Evolutionary conservation across 495 filamentous ascomycete species (phyloP), one percentile per base, ranked within the genome.

Genomic region (Sabuloglossum arenarium): DNA sequence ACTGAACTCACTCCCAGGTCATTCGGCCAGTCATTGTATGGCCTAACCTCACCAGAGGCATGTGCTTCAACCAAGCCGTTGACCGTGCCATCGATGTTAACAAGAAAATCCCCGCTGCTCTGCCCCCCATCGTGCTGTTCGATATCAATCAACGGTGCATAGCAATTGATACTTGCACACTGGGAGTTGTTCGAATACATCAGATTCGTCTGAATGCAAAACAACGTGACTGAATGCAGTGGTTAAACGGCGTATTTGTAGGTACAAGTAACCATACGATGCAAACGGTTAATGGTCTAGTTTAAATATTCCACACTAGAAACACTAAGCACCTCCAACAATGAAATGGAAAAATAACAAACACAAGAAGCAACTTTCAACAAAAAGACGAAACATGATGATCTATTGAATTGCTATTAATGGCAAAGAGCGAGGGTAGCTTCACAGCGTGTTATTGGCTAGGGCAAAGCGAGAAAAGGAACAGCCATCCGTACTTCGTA

Each of bases 11-110:
- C 56, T 23, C 56, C 56, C 12, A 37, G 8, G 34, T 52, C 56
- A 29, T 58, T 58, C 21, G 56, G 56, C 56, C 56, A 58, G 28
- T 54, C 56, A 21, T 58, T 58, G 31, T 53, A 58, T 16, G 45
- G 45, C 16, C 47, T 51, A 6, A 51, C 11, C 16, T 23, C 6
- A 27, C 12, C 47, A 14, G 21, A 28, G 11, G 23, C 12, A 12
- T 19, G 23, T 27, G 28, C 47, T 29, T 51, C 47, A 6, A 51
- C 21, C 11, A 51, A 19, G 12, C 47, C 47, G 16, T 51, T 23
- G 14, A 19, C 24, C 10, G 16, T 4, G 28, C 47, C 47, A 29
- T 51, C 47, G 16, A 51, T 30, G 28, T 51, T 12, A 29, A 51
- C 16, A n/a, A 30, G 24, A 29, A 51, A 21, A 16, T 51, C 47